Percentiles rank a stretch among this genome's conserved stretches.
Evolutionary conservation across 2,329 filamentous ascomycete genomes (phyloP).

Genomic region (Myriangium duriaei): DNA sequence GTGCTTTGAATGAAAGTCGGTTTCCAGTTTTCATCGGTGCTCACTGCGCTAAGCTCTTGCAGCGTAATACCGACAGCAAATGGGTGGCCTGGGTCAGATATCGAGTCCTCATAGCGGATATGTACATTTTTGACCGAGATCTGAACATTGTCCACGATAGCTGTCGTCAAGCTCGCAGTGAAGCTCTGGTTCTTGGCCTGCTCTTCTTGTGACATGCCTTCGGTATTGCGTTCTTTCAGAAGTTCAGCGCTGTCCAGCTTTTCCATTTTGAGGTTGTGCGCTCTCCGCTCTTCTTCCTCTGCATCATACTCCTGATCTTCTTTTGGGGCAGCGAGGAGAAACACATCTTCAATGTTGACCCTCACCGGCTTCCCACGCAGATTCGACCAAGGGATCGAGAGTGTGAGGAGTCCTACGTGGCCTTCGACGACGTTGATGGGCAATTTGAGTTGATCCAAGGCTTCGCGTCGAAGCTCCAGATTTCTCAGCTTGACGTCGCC

Average conservation of each 20-base stretch:
- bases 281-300: constrained; percentile 77
- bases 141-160: constrained; percentile 96
- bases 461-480: constrained; percentile 84
- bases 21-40: constrained; percentile 88
- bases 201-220: constrained; percentile 87
- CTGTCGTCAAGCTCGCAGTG: constrained; percentile 84
- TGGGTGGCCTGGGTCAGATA: constrained; percentile 86
- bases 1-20: constrained; percentile 92
- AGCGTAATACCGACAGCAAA: constrained; percentile 88
- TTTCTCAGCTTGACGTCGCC: constrained; percentile 93
- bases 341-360: constrained; percentile 93
- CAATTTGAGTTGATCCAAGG: constrained; percentile 90
- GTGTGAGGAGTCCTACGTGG: constrained; percentile 79
- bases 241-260: constrained; percentile 94
- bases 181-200: constrained; percentile 98
- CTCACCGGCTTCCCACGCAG: constrained; percentile 86
- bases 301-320: constrained; percentile 89
- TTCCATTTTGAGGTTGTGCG: constrained; percentile 94
- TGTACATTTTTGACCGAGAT: constrained; percentile 98
- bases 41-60: constrained; percentile 92
- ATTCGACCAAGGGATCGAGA: constrained; percentile 96
- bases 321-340: constrained; percentile 84
- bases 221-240: constrained; percentile 80
- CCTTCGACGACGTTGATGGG: constrained; percentile 95
- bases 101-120: constrained; percentile 92